Percentiles rank a stretch among this genome's conserved stretches.
Evolutionary conservation across 148 eudicot genomes (phyloP).

Genomic region (Amaranthus hypochondriacus): DNA sequence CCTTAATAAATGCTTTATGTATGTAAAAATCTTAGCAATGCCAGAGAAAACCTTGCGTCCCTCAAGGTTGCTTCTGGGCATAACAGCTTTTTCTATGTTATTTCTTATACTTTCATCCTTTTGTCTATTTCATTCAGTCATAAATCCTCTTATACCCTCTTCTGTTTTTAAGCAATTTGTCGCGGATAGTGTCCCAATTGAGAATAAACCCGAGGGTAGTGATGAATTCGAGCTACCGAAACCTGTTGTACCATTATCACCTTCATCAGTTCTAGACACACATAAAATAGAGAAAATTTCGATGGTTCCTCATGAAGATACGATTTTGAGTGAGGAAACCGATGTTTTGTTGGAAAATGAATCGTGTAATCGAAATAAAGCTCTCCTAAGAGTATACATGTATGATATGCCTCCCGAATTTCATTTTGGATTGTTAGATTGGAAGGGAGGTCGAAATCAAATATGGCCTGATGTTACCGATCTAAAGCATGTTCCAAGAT

Average conservation of each 20-base stretch:
- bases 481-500: slow-evolving; percentile 46
- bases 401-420: slow-evolving; percentile 75
- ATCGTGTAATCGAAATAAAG: slow-evolving; percentile 36
- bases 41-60: slow-evolving; percentile 47
- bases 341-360: neutral
- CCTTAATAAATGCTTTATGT: slow-evolving; percentile 25
- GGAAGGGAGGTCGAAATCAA: slow-evolving; percentile 46
- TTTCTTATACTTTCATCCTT: slow-evolving; percentile 51
- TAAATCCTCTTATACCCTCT: slow-evolving; percentile 37
- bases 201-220: slow-evolving; percentile 14
- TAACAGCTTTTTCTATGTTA: slow-evolving; percentile 42
- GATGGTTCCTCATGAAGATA: too few species aligned
- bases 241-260: slow-evolving; percentile 8
- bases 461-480: slow-evolving; percentile 70
- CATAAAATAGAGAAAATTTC: too few species aligned
- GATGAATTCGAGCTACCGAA: neutral
- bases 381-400: slow-evolving; percentile 70
- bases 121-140: slow-evolving; percentile 49
- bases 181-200: slow-evolving; percentile 30
- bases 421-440: slow-evolving; percentile 83
- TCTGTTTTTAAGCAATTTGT: slow-evolving; percentile 42
- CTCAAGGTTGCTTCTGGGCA: slow-evolving; percentile 46
- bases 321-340: too few species aligned
- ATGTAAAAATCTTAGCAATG: slow-evolving; percentile 28
- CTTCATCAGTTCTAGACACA: neutral